phyloP scores from a whole-genome alignment of 352 stramenopile species.

The Phytophthora ohioensis region DNA sequence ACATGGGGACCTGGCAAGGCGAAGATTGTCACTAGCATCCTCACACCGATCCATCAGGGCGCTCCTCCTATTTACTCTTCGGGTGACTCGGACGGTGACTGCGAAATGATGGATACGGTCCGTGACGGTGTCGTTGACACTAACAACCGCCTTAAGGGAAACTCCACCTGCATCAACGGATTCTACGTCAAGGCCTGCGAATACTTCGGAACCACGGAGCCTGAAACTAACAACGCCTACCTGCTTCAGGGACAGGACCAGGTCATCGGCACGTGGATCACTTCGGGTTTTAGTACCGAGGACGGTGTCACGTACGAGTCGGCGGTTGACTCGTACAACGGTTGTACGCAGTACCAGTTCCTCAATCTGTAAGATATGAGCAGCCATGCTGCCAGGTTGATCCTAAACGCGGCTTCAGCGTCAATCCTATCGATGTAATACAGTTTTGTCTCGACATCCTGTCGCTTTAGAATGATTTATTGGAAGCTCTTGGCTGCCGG shows the following conservation, averaged over 20 bases:
- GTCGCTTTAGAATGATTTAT: no score
- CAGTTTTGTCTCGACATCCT: constrained; percentile 1
- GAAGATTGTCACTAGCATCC: constrained; percentile 52
- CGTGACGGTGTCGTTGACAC: constrained; percentile 68
- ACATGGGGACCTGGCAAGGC: constrained; percentile 73
- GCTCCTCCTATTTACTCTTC: constrained; percentile 61
- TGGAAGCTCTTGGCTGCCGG: no score
- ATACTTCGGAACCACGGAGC: constrained; percentile 53
- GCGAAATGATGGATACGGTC: constrained; percentile 65
- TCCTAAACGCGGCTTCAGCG: background rate
- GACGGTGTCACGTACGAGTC: constrained; percentile 65
- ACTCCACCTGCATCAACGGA: constrained; percentile 58
- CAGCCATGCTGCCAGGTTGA: no score
- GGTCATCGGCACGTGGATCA: constrained; percentile 72
- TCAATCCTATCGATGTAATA: background rate
- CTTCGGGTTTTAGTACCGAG: constrained; percentile 66
- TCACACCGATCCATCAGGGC: constrained; percentile 56
- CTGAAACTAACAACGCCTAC: constrained; percentile 56
- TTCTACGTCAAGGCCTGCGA: constrained; percentile 72
- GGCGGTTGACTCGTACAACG: constrained; percentile 45
- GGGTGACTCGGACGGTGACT: constrained; percentile 68
- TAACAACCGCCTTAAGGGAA: constrained; percentile 70
- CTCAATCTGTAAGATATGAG: constrained; percentile 37
- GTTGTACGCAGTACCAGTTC: constrained; percentile 51
- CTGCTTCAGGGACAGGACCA: constrained; percentile 73